Conservation (phyloP, 2,329 filamentous ascomycete genomes). For the Rutstroemia sp. region DNA sequence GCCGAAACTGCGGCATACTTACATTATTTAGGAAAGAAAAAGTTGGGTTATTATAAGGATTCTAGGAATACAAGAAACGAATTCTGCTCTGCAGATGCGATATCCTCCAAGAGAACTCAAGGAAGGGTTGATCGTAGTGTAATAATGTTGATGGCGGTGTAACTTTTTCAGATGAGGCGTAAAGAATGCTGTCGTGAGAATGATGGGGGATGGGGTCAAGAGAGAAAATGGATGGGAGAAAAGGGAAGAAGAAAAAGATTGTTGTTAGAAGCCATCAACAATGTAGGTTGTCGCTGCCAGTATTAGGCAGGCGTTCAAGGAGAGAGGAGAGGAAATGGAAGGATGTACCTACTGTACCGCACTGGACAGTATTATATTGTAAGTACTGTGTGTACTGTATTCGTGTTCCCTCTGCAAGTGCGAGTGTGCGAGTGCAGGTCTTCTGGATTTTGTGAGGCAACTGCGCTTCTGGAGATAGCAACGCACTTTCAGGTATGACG, state of each 20-base stretch:
- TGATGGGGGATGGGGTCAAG: neutral
- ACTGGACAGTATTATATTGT: neutral
- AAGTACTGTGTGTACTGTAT: neutral
- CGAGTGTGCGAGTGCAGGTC: too few relatives aligned
- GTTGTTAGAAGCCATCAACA: constrained; percentile 6
- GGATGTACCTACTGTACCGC: constrained; percentile 3
- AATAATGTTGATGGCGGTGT: constrained; percentile 7
- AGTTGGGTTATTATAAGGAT: neutral
- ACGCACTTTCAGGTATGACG: neutral
- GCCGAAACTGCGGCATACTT: neutral
- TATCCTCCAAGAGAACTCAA: constrained; percentile 2
- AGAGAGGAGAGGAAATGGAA: neutral
- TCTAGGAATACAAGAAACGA: neutral
- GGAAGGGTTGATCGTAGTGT: neutral
- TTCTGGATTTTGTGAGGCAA: too few relatives aligned
- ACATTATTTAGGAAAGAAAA: neutral
- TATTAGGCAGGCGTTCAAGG: neutral
- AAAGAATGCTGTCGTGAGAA: constrained; percentile 5
- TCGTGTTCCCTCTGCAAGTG: neutral
- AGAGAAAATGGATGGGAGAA: neutral
- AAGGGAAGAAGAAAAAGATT: neutral
- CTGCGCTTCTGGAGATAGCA: too few relatives aligned
- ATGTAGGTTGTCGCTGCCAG: constrained; percentile 6
- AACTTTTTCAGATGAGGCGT: neutral
- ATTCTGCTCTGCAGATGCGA: constrained; percentile 14